These are phyloP conservation scores for Conringia planisiliqua DNA, from an alignment of 345 rosid genomes.

Conservation along the genomic window DNA sequence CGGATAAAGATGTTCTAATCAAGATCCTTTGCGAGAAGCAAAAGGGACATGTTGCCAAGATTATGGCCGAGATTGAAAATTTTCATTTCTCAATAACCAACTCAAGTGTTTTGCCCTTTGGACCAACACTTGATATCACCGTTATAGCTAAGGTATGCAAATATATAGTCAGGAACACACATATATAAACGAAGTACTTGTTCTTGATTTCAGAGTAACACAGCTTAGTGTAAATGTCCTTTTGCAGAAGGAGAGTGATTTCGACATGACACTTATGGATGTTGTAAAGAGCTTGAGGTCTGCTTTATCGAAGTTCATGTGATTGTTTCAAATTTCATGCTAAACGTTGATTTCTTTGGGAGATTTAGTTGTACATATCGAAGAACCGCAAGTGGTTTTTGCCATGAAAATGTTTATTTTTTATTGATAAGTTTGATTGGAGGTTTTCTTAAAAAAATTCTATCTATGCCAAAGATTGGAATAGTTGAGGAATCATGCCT, in stretches of 20 bases:
- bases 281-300: slow-evolving; percentile 60
- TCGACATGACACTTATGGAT: slow-evolving; percentile 61
- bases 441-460: background rate
- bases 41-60: slow-evolving; percentile 58
- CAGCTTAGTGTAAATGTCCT: background rate
- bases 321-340: slow-evolving; percentile 25
- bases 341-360: background rate
- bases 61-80: slow-evolving; percentile 62
- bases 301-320: slow-evolving; percentile 44
- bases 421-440: background rate
- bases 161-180: background rate
- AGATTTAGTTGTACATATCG: background rate
- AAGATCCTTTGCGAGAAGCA: slow-evolving; percentile 77
- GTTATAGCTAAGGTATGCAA: slow-evolving; percentile 63
- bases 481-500: slow-evolving; percentile 1
- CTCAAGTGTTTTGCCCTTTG: slow-evolving; percentile 68
- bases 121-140: slow-evolving; percentile 66
- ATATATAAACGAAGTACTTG: background rate
- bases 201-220: background rate
- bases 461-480: background rate
- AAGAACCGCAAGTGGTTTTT: background rate
- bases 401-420: slow-evolving; percentile 1
- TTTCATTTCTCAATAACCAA: slow-evolving; percentile 49
- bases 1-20: slow-evolving; percentile 60
- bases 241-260: slow-evolving; percentile 69